These are phyloP conservation scores for Melaleuca quinquenervia DNA, from an alignment of 345 rosid species.

Conservation along the genomic window DNA sequence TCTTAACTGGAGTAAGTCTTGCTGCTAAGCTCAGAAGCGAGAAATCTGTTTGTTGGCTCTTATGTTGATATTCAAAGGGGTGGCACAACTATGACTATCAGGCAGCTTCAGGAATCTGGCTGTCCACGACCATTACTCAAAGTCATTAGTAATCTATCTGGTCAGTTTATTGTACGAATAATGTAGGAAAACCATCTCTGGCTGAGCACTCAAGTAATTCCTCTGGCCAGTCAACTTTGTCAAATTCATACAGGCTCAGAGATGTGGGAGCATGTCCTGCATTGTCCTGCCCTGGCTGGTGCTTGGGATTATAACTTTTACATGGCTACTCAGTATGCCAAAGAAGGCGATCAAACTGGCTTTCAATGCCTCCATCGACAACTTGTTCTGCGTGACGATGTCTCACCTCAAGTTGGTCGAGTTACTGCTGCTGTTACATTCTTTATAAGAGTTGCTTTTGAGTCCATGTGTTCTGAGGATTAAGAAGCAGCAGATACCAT, in stretches of 20 bases:
- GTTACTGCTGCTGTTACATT: not conserved
- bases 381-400: not conserved
- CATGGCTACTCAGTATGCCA: not conserved
- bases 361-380: not conserved
- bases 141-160: not conserved
- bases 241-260: not conserved
- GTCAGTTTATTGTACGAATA: not conserved
- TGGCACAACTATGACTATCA: not conserved
- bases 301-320: constrained; percentile 10
- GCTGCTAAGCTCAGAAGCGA: not conserved
- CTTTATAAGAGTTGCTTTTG: not conserved
- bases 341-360: not conserved
- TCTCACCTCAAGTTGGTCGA: not conserved
- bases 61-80: not conserved
- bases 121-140: not conserved
- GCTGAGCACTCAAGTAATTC: not conserved
- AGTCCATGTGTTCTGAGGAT: not conserved
- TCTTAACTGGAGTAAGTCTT: not conserved
- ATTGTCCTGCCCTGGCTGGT: not conserved
- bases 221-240: not conserved
- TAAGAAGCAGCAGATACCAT: not conserved
- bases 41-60: not conserved
- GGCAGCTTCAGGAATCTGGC: not conserved
- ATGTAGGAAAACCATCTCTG: not conserved
- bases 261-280: not conserved